Conservation (phyloP, 169 alveolate genomes). For the Fabrea salina region DNA sequence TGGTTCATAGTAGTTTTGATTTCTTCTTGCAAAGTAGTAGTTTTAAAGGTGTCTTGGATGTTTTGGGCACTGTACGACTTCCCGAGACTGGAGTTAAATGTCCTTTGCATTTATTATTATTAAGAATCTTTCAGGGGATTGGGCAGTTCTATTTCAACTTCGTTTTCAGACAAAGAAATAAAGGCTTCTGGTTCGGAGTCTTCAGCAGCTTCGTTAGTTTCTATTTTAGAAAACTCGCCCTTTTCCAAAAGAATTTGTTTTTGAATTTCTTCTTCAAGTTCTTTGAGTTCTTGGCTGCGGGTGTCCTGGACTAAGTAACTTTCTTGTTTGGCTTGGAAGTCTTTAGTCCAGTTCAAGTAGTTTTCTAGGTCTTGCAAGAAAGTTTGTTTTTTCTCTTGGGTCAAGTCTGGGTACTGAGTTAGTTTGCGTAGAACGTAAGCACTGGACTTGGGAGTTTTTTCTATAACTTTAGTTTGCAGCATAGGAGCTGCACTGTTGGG, state of each 20-base stretch:
- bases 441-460: neutral
- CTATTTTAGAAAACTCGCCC: neutral
- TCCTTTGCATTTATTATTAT: no score
- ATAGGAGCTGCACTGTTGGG: neutral
- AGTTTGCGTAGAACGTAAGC: neutral
- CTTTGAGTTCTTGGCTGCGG: neutral
- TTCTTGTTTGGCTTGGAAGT: neutral
- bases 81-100: no score
- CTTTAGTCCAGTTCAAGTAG: constrained; percentile 9
- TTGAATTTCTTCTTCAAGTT: neutral
- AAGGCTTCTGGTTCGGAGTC: neutral
- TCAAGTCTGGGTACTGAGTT: neutral
- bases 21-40: no score
- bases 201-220: neutral
- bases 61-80: no score
- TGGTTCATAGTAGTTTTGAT: no score
- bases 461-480: neutral
- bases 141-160: no score
- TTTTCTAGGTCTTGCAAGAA: neutral
- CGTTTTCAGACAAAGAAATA: neutral
- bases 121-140: no score
- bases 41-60: no score
- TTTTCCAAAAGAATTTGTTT: neutral
- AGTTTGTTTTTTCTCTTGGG: neutral
- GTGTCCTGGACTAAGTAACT: neutral